Evolutionary conservation across 139 green algal genomes (phyloP).

Genomic region (Picochlorum sp.): DNA sequence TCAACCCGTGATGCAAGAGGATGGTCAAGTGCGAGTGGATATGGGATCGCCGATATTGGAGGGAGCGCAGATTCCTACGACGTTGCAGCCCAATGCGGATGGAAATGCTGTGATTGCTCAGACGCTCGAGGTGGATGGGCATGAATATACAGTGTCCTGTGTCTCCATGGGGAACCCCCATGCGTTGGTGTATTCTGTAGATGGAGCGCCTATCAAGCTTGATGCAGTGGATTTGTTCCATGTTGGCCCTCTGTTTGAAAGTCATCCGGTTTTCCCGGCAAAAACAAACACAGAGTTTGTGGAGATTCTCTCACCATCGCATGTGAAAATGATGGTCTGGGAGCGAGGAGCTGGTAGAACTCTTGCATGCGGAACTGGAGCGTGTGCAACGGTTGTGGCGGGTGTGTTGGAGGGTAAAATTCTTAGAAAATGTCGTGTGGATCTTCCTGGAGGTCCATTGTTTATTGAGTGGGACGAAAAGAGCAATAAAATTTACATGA

Average conservation of each 20-base stretch:
- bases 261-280: conserved; percentile 81
- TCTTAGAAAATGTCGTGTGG: conserved; percentile 62
- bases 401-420: conserved; percentile 85
- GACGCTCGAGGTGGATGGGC: conserved; percentile 61
- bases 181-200: conserved; percentile 68
- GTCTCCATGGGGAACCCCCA: conserved; percentile 99
- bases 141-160: conserved; percentile 70
- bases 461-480: conserved; percentile 90
- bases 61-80: conserved; percentile 70
- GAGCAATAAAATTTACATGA: conserved; percentile 96
- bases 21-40: conserved; percentile 90
- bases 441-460: conserved; percentile 91
- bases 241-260: conserved; percentile 87
- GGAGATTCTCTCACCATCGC: conserved; percentile 49
- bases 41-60: conserved; percentile 90
- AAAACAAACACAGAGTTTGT: conserved; percentile 80
- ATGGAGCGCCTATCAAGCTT: conserved; percentile 66
- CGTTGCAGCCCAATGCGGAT: conserved; percentile 49
- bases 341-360: conserved; percentile 93
- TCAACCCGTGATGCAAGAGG: conserved; percentile 68
- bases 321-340: conserved; percentile 93
- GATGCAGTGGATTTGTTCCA: conserved; percentile 56
- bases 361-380: conserved; percentile 93
- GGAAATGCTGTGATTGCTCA: conserved; percentile 60
- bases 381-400: conserved; percentile 93